Evolutionary conservation across 2,329 filamentous ascomycete species (phyloP), one percentile per base, ranked within the genome.

Genomic region (Elsinoe australis): DNA sequence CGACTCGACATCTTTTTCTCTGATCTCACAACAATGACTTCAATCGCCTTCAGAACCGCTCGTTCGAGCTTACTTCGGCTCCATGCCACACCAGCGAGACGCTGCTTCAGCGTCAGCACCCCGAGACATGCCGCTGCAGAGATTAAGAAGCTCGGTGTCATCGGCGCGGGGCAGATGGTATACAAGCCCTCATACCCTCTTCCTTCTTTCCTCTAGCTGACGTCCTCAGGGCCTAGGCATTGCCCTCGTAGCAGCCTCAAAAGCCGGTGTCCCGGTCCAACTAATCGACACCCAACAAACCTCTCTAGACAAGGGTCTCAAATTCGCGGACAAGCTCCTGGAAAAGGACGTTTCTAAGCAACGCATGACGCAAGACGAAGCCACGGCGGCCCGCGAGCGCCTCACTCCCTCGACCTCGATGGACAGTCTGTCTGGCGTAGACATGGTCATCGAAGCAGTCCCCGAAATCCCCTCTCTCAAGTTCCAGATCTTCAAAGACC

Each of bases 381-480:
- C 92, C 15, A 79, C 87, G 56, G 74, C 80, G 41, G 79, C 83
- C 21, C 81, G 85, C 21, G 78, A 76, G 8, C 79, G 84, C 22
- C 72, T 98, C 52, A 76, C 69, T 0, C 69, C 85, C 6, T 82
- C 79, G 46, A 87, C 85, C 12, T 79, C 79, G 14, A 77, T 96
- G 57, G 83, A 88, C 36, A 77, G 83, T 50, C 79, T 96, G 17
- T 79, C 79, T 19, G 76, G 81, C n/a, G 85, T 88, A 28, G 92
- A 98, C 70, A 95, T 98, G 65, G 83, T 98, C 49, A 96, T 98
- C 61, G 92, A 98, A 71, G 92, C 92, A 12, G 88, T 98, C 6
- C 92, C 92, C 18, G 89, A 95, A 72, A 90, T 95, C 49, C 82
- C 85, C 32, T 73, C 82, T 45, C 78, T 98, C 54, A 98, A 98